phyloP scores from a whole-genome alignment of 2,329 filamentous ascomycete genomes.

The Coniella vitis region DNA sequence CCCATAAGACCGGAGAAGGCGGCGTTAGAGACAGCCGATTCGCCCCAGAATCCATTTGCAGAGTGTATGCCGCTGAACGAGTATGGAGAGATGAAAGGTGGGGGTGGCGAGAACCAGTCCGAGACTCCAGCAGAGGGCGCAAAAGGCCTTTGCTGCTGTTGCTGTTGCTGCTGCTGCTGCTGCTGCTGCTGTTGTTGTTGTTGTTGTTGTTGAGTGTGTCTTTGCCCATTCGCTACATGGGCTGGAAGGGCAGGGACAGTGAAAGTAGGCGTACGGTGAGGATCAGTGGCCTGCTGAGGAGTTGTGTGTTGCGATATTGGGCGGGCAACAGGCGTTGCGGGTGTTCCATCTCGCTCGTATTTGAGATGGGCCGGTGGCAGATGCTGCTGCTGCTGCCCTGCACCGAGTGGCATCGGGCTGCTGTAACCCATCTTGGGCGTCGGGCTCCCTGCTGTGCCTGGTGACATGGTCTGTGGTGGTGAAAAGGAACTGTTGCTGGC shows the following conservation, averaged over 20 bases:
- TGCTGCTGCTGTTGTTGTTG: slow-evolving; percentile 6
- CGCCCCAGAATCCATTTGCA: slow-evolving; percentile 32
- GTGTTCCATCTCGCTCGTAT: slow-evolving; percentile 19
- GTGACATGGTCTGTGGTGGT: slow-evolving; percentile 25
- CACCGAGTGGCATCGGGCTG: slow-evolving; percentile 18
- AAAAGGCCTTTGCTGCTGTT: slow-evolving; percentile 35
- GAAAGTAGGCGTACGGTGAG: slow-evolving; percentile 27
- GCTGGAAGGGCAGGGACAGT: slow-evolving; percentile 33
- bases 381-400: slow-evolving; percentile 12
- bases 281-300: slow-evolving; percentile 18
- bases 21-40: slow-evolving; percentile 22
- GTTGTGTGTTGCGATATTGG: slow-evolving; percentile 17
- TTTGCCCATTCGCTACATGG: slow-evolving; percentile 21
- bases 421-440: slow-evolving; percentile 28
- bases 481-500: slow-evolving; percentile 30
- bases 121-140: slow-evolving; percentile 33
- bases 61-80: slow-evolving; percentile 36
- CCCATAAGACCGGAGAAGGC: slow-evolving; percentile 20
- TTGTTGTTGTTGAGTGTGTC: slow-evolving; percentile 24
- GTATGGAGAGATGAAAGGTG: slow-evolving; percentile 48
- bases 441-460: slow-evolving; percentile 24
- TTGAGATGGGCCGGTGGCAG: slow-evolving; percentile 16
- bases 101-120: slow-evolving; percentile 47
- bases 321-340: slow-evolving; percentile 14
- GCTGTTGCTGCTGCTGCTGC: slow-evolving; percentile 22